These are phyloP conservation scores for Mucor mucedo DNA, from an alignment of 371 early-diverging fungal species.

Conservation along the genomic window DNA sequence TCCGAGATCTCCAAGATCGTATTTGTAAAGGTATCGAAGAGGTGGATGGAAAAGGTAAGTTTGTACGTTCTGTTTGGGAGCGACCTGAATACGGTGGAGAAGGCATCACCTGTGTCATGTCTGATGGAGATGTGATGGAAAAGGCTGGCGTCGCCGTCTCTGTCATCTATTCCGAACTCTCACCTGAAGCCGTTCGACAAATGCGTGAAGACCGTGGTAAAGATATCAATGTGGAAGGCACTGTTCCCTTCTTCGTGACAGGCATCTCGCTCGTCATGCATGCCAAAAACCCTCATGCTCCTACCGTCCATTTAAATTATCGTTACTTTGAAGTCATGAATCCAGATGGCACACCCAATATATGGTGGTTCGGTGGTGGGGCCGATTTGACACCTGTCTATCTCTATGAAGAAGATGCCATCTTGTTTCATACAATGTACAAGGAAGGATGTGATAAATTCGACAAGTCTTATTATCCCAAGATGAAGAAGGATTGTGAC, in stretches of 20 bases:
- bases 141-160: slow-evolving; percentile 95
- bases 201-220: slow-evolving; percentile 79
- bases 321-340: slow-evolving; percentile 93
- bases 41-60: slow-evolving; percentile 69
- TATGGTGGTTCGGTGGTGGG: slow-evolving; percentile 92
- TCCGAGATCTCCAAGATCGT: slow-evolving; percentile 77
- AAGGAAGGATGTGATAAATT: slow-evolving; percentile 82
- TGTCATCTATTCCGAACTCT: slow-evolving; percentile 77
- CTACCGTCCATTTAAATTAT: slow-evolving; percentile 96
- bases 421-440: slow-evolving; percentile 79
- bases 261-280: slow-evolving; percentile 94
- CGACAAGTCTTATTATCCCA: slow-evolving; percentile 69
- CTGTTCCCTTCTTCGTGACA: slow-evolving; percentile 82
- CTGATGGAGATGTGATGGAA: slow-evolving; percentile 90
- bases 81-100: slow-evolving; percentile 84
- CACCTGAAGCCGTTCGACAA: slow-evolving; percentile 74
- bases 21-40: slow-evolving; percentile 64
- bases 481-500: slow-evolving; percentile 88
- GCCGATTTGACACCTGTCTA: slow-evolving; percentile 85
- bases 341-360: slow-evolving; percentile 61
- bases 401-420: slow-evolving; percentile 79
- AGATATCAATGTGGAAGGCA: slow-evolving; percentile 51
- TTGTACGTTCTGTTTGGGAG: slow-evolving; percentile 79
- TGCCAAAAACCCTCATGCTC: slow-evolving; percentile 93
- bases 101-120: slow-evolving; percentile 92